Conservation (phyloP, 148 eudicot genomes). For the Gaultheria prostrata region DNA sequence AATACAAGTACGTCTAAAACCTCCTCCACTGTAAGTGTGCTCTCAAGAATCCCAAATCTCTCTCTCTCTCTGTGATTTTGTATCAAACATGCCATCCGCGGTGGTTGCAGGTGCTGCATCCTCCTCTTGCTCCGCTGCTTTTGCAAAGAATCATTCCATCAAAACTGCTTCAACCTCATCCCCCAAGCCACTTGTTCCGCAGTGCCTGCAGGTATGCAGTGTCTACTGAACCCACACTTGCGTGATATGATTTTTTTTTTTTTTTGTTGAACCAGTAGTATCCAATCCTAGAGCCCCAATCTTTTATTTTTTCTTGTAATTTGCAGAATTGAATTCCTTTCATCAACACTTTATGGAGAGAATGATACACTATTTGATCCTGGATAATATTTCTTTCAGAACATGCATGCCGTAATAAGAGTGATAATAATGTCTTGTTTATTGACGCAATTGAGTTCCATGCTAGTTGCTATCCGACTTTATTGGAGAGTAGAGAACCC, state of each 20-base stretch:
- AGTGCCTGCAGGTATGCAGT: slow-evolving; percentile 29
- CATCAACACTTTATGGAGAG: background rate
- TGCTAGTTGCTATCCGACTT: background rate
- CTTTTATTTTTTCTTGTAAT: background rate
- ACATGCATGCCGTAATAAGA: background rate
- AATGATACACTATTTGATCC: background rate
- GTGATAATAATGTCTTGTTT: background rate
- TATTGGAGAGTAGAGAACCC: too few species aligned
- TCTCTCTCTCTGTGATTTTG: background rate
- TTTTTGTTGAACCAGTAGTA: background rate
- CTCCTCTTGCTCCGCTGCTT: slow-evolving; percentile 43
- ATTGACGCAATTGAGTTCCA: background rate
- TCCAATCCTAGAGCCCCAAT: background rate
- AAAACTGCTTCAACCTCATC: slow-evolving; percentile 22
- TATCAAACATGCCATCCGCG: slow-evolving; percentile 44
- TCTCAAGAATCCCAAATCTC: slow-evolving; percentile 31
- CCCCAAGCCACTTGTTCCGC: slow-evolving; percentile 23
- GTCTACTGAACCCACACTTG: background rate
- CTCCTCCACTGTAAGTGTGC: background rate
- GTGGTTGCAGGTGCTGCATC: slow-evolving; percentile 46
- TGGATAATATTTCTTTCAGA: background rate
- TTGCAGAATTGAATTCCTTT: background rate
- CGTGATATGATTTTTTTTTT: background rate
- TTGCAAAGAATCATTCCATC: slow-evolving; percentile 32
- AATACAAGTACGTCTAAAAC: background rate